Base-by-base conservation (phyloP, 1,139 yeast genomes). In the Kodamaea sp. region DNA sequence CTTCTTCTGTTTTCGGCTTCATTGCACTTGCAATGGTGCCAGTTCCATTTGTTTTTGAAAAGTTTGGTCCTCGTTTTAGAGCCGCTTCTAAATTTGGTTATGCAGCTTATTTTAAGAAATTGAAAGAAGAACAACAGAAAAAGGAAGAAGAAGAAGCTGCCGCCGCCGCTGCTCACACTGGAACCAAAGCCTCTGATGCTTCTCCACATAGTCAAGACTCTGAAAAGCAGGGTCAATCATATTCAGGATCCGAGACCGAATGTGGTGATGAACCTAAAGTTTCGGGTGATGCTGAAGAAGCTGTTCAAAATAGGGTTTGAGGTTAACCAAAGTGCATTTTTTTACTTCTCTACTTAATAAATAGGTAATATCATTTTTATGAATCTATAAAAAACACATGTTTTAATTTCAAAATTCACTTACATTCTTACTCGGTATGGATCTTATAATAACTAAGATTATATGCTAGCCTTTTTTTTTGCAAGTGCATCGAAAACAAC, bases 51-150 rank as follows among this genome's bases (percentile, higher is more conserved):
- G 50, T 52, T 5, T 57, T 56, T 38, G 49, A 41, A 20, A 40
- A 31, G 11, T 55, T 38, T 35, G 62, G 62, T 5, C 49, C 50
- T 8, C 27, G 29, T 11, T 39, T 57, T 35, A 49, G 62, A 45
- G 54, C 52, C 24, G 43, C 38, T 22, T 54, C 60, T 27, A 49
- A 46, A 24, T 50, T 28, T 28, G 84, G 88, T 31, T 81, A 76
- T 57, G 71, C 73, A 36, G 84, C 84, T 0, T 50, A 60, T 52
- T 62, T 67, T 49, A 64, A 54, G 49, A 41, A 55, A 34, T 36
- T 61, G 37, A 66, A 64, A 2, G 55, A 40, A 25, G 62, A 58
- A 35, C 58, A 60, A 43, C 65, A 50, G 7, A 50, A 38, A 4
- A 36, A 33, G 8, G 48, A 41, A 27, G 50, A 47, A 7, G 42